These are phyloP conservation scores for Tricholoma sp. DNA, from an alignment of 768 basidiomycete genomes.

Conservation along the genomic window DNA sequence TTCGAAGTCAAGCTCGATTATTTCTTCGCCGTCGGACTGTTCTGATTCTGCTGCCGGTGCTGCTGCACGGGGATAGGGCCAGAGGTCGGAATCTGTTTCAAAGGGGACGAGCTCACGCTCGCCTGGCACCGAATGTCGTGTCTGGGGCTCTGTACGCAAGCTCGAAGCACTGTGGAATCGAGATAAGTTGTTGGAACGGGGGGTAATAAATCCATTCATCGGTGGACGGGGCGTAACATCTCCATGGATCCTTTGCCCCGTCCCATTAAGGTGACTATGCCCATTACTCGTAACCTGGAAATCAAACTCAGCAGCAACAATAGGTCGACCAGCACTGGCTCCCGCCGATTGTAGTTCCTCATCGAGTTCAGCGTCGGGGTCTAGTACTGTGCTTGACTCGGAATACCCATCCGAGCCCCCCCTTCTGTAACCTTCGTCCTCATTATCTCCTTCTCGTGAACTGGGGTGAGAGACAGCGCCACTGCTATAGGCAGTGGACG, in stretches of 20 bases:
- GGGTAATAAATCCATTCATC: slow-evolving; percentile 16
- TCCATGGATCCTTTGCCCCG: slow-evolving; percentile 30
- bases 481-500: slow-evolving; percentile 26
- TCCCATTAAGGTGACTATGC: slow-evolving; percentile 4
- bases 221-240: slow-evolving; percentile 66
- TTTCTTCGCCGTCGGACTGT: slow-evolving; percentile 44
- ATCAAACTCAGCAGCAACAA: slow-evolving; percentile 18
- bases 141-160: neutral
- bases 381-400: slow-evolving; percentile 37
- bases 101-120: slow-evolving; percentile 52
- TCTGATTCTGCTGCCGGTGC: slow-evolving; percentile 28
- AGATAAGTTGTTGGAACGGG: slow-evolving; percentile 6
- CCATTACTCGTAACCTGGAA: slow-evolving; percentile 5
- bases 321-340: slow-evolving; percentile 27
- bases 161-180: neutral
- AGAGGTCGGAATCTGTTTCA: slow-evolving; percentile 58
- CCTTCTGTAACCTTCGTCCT: slow-evolving; percentile 33
- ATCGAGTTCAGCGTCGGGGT: slow-evolving; percentile 27
- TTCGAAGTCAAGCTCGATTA: slow-evolving; percentile 72
- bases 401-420: slow-evolving; percentile 36
- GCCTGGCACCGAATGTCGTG: neutral
- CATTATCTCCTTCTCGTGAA: slow-evolving; percentile 57
- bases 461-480: slow-evolving; percentile 35
- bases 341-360: slow-evolving; percentile 24
- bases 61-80: slow-evolving; percentile 59